These are phyloP conservation scores for Rhodomyrtus psidioides DNA, from an alignment of 441 rosid genomes.

Conservation along the genomic window DNA sequence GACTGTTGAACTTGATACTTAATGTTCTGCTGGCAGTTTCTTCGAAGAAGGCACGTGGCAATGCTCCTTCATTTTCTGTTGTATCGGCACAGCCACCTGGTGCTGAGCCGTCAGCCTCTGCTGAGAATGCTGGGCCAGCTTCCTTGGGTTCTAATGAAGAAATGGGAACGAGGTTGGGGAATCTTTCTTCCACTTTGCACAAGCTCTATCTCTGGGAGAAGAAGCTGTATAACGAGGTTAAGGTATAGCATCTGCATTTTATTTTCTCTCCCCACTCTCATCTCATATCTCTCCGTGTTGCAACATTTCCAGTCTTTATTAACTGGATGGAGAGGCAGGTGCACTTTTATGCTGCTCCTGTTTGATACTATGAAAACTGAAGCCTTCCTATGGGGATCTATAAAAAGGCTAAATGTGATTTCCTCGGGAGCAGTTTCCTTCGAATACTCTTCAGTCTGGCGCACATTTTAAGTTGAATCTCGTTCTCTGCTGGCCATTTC, in stretches of 20 bases:
- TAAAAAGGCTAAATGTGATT: background rate
- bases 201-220: constrained; percentile 92
- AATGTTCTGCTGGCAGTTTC: constrained; percentile 29
- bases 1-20: background rate
- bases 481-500: background rate
- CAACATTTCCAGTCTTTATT: background rate
- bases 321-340: background rate
- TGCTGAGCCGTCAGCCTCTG: constrained; percentile 37
- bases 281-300: background rate
- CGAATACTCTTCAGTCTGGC: background rate
- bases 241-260: constrained; percentile 33
- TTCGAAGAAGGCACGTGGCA: constrained; percentile 57
- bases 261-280: background rate
- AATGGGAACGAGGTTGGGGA: constrained; percentile 49
- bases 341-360: background rate
- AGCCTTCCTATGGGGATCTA: background rate
- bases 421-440: background rate
- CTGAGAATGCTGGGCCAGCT: constrained; percentile 27
- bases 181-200: constrained; percentile 84
- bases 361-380: background rate
- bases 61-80: constrained; percentile 39
- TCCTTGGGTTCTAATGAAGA: constrained; percentile 60
- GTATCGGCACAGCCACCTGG: constrained; percentile 43
- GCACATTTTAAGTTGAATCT: background rate
- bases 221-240: constrained; percentile 85